phyloP scores from a whole-genome alignment of 305 asterid species.

The Coffea humblotiana region DNA sequence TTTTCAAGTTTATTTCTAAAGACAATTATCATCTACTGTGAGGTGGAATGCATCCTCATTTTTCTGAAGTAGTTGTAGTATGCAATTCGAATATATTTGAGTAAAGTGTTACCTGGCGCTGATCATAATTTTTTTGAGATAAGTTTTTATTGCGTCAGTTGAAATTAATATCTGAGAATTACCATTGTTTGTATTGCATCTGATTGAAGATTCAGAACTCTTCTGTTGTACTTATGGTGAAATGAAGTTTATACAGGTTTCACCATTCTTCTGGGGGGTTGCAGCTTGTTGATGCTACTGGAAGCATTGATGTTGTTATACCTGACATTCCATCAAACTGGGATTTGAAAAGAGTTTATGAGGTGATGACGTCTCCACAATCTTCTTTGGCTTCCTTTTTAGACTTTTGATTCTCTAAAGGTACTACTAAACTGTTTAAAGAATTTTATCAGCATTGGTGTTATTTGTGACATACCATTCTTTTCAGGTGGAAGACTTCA shows the following conservation, averaged over 20 bases:
- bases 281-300: slow-evolving; percentile 91
- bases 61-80: not conserved
- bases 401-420: not conserved
- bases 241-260: slow-evolving; percentile 50
- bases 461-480: not conserved
- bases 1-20: too few species aligned
- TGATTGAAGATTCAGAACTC: not conserved
- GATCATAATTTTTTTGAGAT: not conserved
- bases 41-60: not conserved
- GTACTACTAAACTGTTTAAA: not conserved
- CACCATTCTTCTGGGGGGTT: slow-evolving; percentile 75
- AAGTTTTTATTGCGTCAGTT: not conserved
- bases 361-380: slow-evolving; percentile 45
- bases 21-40: not conserved
- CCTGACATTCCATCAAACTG: slow-evolving; percentile 55
- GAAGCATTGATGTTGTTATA: slow-evolving; percentile 60
- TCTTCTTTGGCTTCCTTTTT: slow-evolving; percentile 13
- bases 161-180: not conserved
- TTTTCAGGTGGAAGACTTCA: slow-evolving; percentile 60
- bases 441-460: not conserved
- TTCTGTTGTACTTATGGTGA: slow-evolving; percentile 16
- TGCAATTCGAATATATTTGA: not conserved
- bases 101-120: not conserved
- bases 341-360: slow-evolving; percentile 55
- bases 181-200: not conserved